phyloP scores from a whole-genome alignment of 2,329 filamentous ascomycete genomes.

The Teratosphaeria destructans region DNA sequence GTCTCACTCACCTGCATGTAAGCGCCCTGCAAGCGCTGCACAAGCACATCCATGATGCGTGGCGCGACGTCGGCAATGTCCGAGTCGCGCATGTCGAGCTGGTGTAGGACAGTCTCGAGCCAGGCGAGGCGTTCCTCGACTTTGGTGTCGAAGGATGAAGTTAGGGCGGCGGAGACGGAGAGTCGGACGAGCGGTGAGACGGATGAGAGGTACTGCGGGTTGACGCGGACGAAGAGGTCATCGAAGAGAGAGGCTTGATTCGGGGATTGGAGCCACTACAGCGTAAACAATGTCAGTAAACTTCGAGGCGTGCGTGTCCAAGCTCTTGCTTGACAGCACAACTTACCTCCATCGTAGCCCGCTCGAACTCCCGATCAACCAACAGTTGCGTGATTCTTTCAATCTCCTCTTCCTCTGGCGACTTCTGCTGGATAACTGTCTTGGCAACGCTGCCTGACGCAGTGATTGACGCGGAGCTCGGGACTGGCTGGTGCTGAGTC shows the following conservation, averaged over 20 bases:
- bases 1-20: slow-evolving; percentile 48
- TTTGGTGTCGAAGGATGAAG: slow-evolving; percentile 44
- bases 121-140: slow-evolving; percentile 46
- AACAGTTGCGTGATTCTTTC: slow-evolving; percentile 54
- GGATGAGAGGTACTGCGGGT: slow-evolving; percentile 45
- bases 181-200: slow-evolving; percentile 49
- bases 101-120: slow-evolving; percentile 46
- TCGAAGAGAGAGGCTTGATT: slow-evolving; percentile 53
- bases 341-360: slow-evolving; percentile 34
- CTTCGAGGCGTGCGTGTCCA: not conserved
- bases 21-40: slow-evolving; percentile 44
- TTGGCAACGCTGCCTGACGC: slow-evolving; percentile 10
- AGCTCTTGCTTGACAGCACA: not conserved
- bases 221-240: slow-evolving; percentile 47
- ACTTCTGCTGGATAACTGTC: slow-evolving; percentile 30
- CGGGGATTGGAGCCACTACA: slow-evolving; percentile 50
- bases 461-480: slow-evolving; percentile 4
- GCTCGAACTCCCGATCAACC: slow-evolving; percentile 41
- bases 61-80: slow-evolving; percentile 48
- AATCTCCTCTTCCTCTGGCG: slow-evolving; percentile 46
- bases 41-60: slow-evolving; percentile 50
- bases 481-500: slow-evolving; percentile 4
- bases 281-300: slow-evolving; percentile 22
- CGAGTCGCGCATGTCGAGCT: slow-evolving; percentile 34
- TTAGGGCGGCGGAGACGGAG: slow-evolving; percentile 53